A percentile compares a stretch with the other conserved stretches of the same genome.
Conservation (phyloP, 1,284 basidiomycete genomes). For the Ceratobasidium sp. region DNA sequence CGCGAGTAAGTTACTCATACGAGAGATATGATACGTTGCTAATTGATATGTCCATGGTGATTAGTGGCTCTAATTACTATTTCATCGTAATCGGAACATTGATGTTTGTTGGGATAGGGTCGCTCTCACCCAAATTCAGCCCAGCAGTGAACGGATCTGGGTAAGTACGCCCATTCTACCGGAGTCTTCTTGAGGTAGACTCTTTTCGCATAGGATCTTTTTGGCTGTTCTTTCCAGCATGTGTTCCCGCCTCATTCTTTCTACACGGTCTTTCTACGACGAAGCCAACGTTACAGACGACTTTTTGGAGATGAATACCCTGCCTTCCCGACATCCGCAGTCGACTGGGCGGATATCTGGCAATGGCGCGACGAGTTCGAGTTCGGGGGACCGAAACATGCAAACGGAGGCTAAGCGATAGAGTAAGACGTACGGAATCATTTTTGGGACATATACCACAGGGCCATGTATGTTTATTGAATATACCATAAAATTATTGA, state of each 20-base stretch:
- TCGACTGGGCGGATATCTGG: no score
- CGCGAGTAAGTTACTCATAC: background rate
- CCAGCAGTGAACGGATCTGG: constrained; percentile 9
- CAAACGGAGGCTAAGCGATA: no score
- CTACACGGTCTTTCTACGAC: constrained; percentile 13
- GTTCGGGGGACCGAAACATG: no score
- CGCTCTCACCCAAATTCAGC: background rate
- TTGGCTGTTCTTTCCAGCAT: background rate
- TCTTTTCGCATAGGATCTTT: background rate
- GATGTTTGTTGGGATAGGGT: constrained; percentile 1
- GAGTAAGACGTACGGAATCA: no score
- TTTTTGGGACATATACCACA: no score
- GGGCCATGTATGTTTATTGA: no score
- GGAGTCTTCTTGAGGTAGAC: background rate
- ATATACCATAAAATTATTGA: no score
- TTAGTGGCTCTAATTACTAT: constrained; percentile 25
- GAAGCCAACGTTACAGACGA: no score
- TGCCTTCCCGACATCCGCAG: no score
- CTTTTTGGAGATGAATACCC: no score
- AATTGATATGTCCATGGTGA: background rate
- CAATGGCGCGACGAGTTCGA: no score
- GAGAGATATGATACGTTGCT: background rate
- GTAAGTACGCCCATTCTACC: background rate
- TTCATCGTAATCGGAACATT: constrained; percentile 1
- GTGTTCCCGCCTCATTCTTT: constrained; percentile 15